phyloP scores from a whole-genome alignment of 129 eudicot species.

The Kitagawia praeruptora region DNA sequence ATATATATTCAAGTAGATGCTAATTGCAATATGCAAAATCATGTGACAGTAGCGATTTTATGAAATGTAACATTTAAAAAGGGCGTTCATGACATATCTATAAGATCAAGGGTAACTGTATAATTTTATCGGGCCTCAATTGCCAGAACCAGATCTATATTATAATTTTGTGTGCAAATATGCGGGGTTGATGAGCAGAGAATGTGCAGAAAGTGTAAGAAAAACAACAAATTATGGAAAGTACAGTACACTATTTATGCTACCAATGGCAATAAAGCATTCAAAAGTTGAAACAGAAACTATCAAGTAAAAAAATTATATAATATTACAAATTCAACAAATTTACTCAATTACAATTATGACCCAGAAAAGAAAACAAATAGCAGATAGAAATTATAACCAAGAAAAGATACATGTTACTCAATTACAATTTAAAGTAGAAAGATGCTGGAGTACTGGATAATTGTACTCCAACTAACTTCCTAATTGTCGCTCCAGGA shows the following conservation, averaged over 20 bases:
- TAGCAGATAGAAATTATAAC: not conserved
- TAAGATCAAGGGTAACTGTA: not conserved
- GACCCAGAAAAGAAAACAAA: no score
- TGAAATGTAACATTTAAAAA: not conserved
- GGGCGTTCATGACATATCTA: not conserved
- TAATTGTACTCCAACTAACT: not conserved
- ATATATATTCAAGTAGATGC: no score
- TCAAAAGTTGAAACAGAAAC: not conserved
- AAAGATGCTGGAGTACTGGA: not conserved
- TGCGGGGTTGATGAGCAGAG: not conserved
- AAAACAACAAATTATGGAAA: not conserved
- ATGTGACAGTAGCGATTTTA: no score
- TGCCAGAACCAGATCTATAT: not conserved
- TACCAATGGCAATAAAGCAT: not conserved
- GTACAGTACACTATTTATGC: not conserved
- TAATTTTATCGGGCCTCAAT: not conserved
- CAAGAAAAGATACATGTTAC: not conserved
- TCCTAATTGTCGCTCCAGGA: no score
- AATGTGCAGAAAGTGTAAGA: not conserved
- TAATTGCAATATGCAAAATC: no score
- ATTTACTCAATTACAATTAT: no score
- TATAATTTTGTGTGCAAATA: not conserved
- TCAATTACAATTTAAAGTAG: not conserved
- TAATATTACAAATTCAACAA: no score
- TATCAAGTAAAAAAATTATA: constrained; percentile 13